Percentiles rank a stretch among this genome's conserved stretches.
These are phyloP conservation scores for Dictyostelium purpureum DNA, from an alignment of 78 protist species.

Conservation along the genomic window DNA sequence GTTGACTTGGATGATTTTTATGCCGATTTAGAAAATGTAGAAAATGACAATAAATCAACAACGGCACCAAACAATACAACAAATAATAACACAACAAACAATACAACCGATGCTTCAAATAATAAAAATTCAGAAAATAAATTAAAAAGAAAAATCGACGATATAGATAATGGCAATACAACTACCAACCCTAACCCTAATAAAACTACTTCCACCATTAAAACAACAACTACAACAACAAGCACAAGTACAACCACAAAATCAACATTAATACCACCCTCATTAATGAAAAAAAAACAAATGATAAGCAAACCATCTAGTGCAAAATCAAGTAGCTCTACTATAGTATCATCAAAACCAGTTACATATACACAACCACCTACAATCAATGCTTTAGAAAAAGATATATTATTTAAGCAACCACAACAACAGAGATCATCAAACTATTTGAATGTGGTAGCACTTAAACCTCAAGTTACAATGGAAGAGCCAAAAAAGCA, in stretches of 20 bases:
- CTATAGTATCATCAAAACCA: slow-evolving; percentile 40
- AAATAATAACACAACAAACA: not conserved
- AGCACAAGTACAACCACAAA: not conserved
- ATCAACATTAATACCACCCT: not conserved
- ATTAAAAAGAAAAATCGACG: slow-evolving; percentile 32
- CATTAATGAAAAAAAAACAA: slow-evolving; percentile 13
- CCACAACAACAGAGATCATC: not conserved
- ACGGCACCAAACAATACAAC: not conserved
- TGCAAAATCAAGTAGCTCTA: not conserved
- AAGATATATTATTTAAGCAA: not conserved
- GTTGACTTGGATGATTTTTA: too few species aligned
- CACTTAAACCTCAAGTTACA: slow-evolving; percentile 39
- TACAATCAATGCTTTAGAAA: slow-evolving; percentile 22
- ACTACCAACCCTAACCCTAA: not conserved
- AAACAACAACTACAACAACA: not conserved
- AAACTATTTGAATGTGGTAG: slow-evolving; percentile 7
- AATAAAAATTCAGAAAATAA: not conserved
- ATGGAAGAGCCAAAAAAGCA: slow-evolving; percentile 64
- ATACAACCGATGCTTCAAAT: not conserved
- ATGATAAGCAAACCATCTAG: not conserved
- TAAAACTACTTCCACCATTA: not conserved
- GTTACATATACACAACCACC: slow-evolving; percentile 56
- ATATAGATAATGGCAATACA: not conserved
- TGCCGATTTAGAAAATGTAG: too few species aligned
- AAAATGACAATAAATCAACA: too few species aligned